phyloP scores from a whole-genome alignment of 2,329 filamentous ascomycete genomes.

The Samsoniella hepiali region DNA sequence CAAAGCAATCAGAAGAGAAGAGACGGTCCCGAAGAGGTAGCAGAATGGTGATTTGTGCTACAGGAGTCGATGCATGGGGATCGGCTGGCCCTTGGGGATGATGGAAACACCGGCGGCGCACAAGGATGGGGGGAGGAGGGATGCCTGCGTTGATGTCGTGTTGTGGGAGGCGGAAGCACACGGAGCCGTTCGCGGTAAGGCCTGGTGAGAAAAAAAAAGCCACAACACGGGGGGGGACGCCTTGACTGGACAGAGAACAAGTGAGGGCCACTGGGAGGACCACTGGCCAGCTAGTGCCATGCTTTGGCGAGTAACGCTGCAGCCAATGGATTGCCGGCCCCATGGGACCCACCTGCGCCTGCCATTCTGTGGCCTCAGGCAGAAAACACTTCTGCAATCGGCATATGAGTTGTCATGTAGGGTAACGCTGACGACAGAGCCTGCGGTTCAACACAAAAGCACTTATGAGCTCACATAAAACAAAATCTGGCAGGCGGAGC shows the following conservation, averaged over 20 bases:
- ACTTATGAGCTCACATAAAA: background rate
- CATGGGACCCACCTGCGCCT: background rate
- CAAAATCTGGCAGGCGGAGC: too few species aligned
- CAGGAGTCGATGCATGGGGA: slow-evolving; percentile 13
- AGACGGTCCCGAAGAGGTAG: background rate
- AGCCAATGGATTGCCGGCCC: background rate
- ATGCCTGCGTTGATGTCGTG: slow-evolving; percentile 3
- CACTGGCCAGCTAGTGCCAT: background rate
- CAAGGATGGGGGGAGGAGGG: background rate
- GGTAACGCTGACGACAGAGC: background rate
- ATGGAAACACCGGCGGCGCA: slow-evolving; percentile 7
- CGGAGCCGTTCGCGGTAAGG: background rate
- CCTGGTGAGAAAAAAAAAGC: slow-evolving; percentile 13
- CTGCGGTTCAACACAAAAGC: background rate
- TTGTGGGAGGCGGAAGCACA: slow-evolving; percentile 14
- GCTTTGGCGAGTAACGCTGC: background rate
- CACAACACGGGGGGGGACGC: slow-evolving; percentile 7
- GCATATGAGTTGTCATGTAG: background rate
- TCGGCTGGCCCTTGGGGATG: background rate
- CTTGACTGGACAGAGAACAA: background rate
- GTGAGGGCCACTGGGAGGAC: background rate
- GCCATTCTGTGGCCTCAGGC: background rate
- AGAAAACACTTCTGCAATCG: background rate
- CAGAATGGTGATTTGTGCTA: background rate
- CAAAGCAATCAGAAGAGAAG: background rate